phyloP scores from a whole-genome alignment of 2,329 filamentous ascomycete species.

The Botrytis pseudocinerea region DNA sequence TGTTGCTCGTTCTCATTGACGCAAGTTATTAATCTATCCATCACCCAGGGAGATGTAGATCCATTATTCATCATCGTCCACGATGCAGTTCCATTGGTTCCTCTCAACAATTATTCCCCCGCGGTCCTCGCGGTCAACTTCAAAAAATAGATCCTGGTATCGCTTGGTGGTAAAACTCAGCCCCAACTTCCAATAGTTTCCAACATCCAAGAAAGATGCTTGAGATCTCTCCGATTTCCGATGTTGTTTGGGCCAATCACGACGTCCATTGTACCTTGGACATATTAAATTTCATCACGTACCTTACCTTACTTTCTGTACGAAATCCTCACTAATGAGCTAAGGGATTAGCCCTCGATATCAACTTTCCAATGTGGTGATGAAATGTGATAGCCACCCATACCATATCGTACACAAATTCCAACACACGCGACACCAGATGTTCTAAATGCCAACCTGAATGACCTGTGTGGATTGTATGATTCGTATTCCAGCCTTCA shows the following conservation, averaged over 20 bases:
- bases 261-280: not conserved
- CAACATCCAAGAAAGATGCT: slow-evolving; percentile 7
- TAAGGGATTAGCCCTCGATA: not conserved
- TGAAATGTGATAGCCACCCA: not conserved
- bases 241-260: not conserved
- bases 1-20: not conserved
- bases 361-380: not conserved
- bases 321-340: not conserved
- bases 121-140: slow-evolving; percentile 22
- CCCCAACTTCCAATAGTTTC: not conserved
- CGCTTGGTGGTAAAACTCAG: not conserved
- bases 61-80: not conserved
- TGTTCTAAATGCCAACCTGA: not conserved
- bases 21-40: not conserved
- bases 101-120: not conserved
- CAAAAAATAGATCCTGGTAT: slow-evolving; percentile 23
- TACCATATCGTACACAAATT: not conserved
- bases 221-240: not conserved
- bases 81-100: not conserved
- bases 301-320: slow-evolving; percentile 10
- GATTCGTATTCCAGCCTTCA: not conserved
- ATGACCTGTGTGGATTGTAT: not conserved
- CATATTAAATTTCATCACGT: slow-evolving; percentile 4
- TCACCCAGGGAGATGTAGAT: not conserved
- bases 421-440: not conserved